Conservation (phyloP, 371 early-diverging fungal species). For the Rhizopus arrhizus region DNA sequence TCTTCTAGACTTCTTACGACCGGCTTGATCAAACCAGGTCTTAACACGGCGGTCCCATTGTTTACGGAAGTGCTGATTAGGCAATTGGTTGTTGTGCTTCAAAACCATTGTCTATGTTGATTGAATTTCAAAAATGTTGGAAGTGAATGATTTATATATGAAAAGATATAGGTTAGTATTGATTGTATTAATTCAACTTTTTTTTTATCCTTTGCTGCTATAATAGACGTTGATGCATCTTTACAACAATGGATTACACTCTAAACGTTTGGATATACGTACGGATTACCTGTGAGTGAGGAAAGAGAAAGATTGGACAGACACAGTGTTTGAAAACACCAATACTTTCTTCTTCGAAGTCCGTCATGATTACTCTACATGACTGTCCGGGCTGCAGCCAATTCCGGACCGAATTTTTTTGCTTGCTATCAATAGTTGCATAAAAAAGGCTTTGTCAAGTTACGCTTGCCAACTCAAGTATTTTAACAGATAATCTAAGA, state of each 20-base stretch:
- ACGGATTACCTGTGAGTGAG: slow-evolving; percentile 35
- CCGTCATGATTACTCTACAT: slow-evolving; percentile 2
- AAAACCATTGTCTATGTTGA: slow-evolving; percentile 50
- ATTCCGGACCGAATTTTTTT: too few species aligned
- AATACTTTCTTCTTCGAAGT: slow-evolving; percentile 18
- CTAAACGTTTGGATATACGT: slow-evolving; percentile 23
- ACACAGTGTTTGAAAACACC: slow-evolving; percentile 23
- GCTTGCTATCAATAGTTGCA: too few species aligned
- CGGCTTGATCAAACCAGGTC: slow-evolving; percentile 99
- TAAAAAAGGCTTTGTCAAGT: too few species aligned
- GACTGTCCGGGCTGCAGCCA: too few species aligned
- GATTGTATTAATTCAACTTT: not conserved
- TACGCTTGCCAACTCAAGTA: too few species aligned
- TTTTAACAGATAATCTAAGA: too few species aligned
- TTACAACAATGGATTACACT: slow-evolving; percentile 7
- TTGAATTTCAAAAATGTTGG: not conserved
- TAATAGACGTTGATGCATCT: slow-evolving; percentile 1
- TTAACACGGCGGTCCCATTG: slow-evolving; percentile 97
- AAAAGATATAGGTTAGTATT: slow-evolving; percentile 4
- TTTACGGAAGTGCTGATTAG: slow-evolving; percentile 99
- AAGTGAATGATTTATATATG: not conserved
- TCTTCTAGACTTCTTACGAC: slow-evolving; percentile 90
- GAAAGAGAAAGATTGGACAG: slow-evolving; percentile 32
- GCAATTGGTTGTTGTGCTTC: slow-evolving; percentile 99
- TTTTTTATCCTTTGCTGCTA: slow-evolving; percentile 1